A percentile compares a stretch with the other conserved stretches of the same genome.
Conservation (phyloP, 495 filamentous ascomycete species). For the Podospora pseudoanserina region DNA sequence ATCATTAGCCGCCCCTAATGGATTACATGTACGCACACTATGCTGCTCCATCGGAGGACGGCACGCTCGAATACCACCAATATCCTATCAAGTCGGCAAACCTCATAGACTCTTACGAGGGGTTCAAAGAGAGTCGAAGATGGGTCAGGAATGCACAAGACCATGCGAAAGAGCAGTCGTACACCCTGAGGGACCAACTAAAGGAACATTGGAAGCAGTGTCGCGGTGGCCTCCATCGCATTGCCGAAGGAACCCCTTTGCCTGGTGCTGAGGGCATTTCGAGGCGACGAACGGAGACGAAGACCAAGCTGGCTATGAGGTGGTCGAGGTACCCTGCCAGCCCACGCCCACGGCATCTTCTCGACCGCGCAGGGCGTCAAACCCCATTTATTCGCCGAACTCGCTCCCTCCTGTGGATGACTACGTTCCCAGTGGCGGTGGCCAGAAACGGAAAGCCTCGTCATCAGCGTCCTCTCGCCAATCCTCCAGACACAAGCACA, state of each 20-base stretch:
- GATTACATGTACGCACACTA: constrained; percentile 32
- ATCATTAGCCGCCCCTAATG: too few relatives aligned
- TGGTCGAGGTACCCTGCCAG: background rate
- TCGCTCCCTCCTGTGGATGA: background rate
- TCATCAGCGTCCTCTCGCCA: background rate
- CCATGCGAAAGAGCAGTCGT: constrained; percentile 23
- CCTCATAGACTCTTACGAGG: constrained; percentile 20
- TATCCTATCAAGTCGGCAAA: constrained; percentile 23
- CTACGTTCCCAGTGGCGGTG: background rate
- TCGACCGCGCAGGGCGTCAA: background rate
- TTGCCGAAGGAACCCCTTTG: background rate
- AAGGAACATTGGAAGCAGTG: constrained; percentile 24
- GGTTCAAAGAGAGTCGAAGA: constrained; percentile 19
- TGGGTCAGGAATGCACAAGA: constrained; percentile 28
- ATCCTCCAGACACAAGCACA: background rate
- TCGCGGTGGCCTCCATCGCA: background rate
- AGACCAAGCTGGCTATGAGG: background rate
- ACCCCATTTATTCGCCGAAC: background rate
- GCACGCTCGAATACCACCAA: constrained; percentile 33
- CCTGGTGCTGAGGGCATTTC: background rate
- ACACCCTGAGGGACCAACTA: constrained; percentile 23
- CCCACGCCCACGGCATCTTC: background rate
- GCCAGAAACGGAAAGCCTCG: background rate
- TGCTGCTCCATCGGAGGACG: constrained; percentile 23
- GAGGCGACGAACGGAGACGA: background rate